Evolutionary conservation across 1,284 basidiomycete species (phyloP).

Genomic region (Boletus sp.): DNA sequence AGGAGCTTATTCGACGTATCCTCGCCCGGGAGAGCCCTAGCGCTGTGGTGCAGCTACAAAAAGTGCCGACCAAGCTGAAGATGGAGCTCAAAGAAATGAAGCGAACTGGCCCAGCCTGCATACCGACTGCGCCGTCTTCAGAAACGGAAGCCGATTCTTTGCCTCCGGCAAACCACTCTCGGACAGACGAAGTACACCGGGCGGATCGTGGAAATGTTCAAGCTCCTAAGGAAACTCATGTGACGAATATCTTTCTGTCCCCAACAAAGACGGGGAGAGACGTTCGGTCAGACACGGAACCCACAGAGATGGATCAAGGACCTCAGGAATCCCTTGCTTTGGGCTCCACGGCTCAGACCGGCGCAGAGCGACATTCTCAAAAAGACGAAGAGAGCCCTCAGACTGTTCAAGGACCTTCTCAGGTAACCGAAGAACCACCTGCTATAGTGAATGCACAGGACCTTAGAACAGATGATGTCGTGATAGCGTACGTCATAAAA

Average conservation of each 20-base stretch:
- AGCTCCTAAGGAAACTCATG: too few relatives aligned
- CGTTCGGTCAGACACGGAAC: background rate
- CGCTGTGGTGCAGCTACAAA: background rate
- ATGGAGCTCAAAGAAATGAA: background rate
- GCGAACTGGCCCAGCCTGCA: background rate
- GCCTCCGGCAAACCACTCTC: background rate
- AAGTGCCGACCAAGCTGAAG: background rate
- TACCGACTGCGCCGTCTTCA: background rate
- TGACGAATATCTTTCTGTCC: too few relatives aligned
- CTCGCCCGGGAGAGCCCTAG: background rate
- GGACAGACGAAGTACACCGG: background rate
- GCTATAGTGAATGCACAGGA: too few relatives aligned
- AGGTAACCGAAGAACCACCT: background rate
- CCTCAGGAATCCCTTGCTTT: background rate
- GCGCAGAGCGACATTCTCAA: background rate
- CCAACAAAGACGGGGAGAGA: background rate
- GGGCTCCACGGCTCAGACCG: background rate
- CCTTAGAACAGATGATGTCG: too few relatives aligned
- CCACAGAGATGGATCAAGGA: background rate
- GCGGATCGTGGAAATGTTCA: background rate
- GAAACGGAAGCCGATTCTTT: background rate
- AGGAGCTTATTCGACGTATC: slow-evolving; percentile 8
- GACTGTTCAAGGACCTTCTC: background rate
- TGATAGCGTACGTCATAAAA: too few relatives aligned
- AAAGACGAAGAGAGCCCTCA: background rate